Evolutionary conservation across 2,329 filamentous ascomycete species (phyloP), one percentile per base, ranked within the genome.

Genomic region (Aspergillus felis): DNA sequence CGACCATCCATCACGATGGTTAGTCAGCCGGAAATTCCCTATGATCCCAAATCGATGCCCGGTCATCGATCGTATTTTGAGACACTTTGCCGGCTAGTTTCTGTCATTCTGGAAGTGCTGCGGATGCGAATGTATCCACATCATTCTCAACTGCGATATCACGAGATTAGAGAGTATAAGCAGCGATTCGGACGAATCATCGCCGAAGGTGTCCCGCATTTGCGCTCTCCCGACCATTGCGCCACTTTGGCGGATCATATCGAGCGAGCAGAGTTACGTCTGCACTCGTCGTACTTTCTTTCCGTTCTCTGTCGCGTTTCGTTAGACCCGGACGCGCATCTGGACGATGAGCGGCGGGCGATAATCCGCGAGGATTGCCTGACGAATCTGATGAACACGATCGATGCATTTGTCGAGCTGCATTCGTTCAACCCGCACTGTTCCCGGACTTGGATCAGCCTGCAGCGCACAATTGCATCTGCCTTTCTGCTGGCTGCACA

Each of bases 261-360:
- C 8, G 82, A 86, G 65, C 79, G 84, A 58, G 84, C 81, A 69
- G 82, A 81, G 3, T 66, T 85, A 35, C 83, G 83, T 60, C 71
- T 86, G n/a, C 83, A 86, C 67, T 81, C 81, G n/a, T 84, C 81
- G 5, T 86, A 85, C 69, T 79, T 83, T 56, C 79, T 81, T 51
- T 84, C 82, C 3, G 82, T 85, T 62, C 74, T 85, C 8, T 85
- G 82, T 62, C 80, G 83, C 9, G 80, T 82, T 8, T 82, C 83
- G 2, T 77, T 86, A 61, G 70, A 73, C 42, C 66, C 67, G 6
- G 62, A 71, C 22, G 74, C 76, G 3, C 74, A 76, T 24, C 35
- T 77, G 71, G 54, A 80, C 73, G 60, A 76, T 64, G 56, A 69
- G 6, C 68, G 66, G 32, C 70, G 70, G 17, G 63, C 58, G 7